Base-by-base conservation (phyloP, 2,329 filamentous ascomycete species). In the Corinectria fuckeliana region DNA sequence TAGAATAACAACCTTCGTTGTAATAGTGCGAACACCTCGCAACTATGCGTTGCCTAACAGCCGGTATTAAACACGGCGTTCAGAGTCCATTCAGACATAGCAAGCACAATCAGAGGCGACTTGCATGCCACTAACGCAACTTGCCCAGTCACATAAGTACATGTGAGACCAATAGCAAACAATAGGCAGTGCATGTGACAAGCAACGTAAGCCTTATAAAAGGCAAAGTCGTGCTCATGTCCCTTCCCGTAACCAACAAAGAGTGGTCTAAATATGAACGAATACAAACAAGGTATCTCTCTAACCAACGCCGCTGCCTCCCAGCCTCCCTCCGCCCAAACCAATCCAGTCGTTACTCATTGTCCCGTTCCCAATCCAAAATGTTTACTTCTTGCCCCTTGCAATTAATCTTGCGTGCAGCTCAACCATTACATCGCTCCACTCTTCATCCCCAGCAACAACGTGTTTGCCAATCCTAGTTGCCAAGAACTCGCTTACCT, bases 401-500 rank as follows among this genome's bases (percentile, higher is more conserved):
- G 83, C 83, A 66, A 88, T 73, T 44, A 89, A 73, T 69, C 80
- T 82, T 59, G 79, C 79, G 36, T 83, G 80, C 39, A 89, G 71
- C 69, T 88, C 85, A 16, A 82, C 75, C 14, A 88, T 69, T 11
- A 82, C 81, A 63, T 82, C 80, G 55, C 81, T 81, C 87, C 87
- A 89, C 13, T 72, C 71, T 60, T 78, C 76, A 42, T 73, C 65
- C 67, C 74, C 65, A 56, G 72, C 60, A 63, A 73, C 62, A 56
- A 73, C 61, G 74, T n/a, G 69, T 66, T 45, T 80, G 75, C 69
- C 89, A 77, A 72, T 83, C 81, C 71, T 72, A 32, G 82, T 82
- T 11, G 78, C 74, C 62, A 95, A 71, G 65, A 91, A 93, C 55
- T 92, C 89, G n/a, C 78, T 80, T 80, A 95, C 88, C 75, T 91